These are phyloP conservation scores for Clausena lansium DNA, from an alignment of 345 rosid species.

Conservation along the genomic window DNA sequence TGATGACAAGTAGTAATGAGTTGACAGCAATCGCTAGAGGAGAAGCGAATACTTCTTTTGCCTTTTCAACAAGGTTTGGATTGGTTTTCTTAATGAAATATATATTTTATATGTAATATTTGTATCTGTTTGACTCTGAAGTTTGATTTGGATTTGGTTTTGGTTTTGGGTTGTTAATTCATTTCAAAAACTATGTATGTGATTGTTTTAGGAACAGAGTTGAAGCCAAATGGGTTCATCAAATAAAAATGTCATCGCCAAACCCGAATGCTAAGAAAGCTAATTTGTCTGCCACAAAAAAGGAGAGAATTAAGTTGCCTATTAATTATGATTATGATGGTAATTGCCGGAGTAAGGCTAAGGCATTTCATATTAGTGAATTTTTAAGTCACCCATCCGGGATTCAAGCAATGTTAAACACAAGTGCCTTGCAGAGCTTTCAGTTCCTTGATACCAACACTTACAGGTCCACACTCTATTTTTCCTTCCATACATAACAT, in stretches of 20 bases:
- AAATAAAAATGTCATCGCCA: constrained; percentile 8
- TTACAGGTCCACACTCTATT: constrained; percentile 48
- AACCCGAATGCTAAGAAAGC: constrained; percentile 47
- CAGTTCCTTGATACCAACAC: constrained; percentile 48
- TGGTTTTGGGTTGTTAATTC: no score
- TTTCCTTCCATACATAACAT: background rate
- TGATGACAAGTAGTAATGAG: no score
- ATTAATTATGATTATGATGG: constrained; percentile 14
- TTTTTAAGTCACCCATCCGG: constrained; percentile 73
- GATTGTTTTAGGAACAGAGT: constrained; percentile 15
- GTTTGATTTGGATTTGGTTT: no score
- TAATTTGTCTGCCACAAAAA: constrained; percentile 60
- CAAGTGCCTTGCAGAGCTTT: constrained; percentile 56
- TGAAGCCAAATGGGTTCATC: background rate
- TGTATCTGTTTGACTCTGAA: no score
- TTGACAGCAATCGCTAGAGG: no score
- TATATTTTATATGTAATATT: no score
- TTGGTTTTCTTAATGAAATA: no score
- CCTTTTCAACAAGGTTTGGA: no score
- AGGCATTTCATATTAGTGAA: constrained; percentile 44
- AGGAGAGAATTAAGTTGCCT: constrained; percentile 53
- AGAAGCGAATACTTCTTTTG: no score
- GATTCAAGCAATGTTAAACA: constrained; percentile 63
- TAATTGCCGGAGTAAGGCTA: constrained; percentile 19
- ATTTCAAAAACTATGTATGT: no score